Conservation (phyloP, 345 rosid genomes). For the Salix suchowensis region DNA sequence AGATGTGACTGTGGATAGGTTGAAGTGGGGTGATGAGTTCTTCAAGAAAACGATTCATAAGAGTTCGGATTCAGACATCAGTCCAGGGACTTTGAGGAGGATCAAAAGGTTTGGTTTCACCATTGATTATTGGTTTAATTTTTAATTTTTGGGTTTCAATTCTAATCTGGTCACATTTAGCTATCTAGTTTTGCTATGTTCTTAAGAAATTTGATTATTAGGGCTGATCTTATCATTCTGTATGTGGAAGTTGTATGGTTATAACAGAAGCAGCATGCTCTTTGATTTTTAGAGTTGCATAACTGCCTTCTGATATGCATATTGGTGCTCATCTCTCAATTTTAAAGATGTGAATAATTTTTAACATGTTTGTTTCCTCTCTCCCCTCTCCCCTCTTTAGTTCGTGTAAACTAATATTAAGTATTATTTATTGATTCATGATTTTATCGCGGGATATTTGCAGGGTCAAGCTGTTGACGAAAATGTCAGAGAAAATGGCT, state of each 20-base stretch:
- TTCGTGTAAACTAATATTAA: not conserved
- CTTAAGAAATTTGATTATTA: not conserved
- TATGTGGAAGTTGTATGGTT: not conserved
- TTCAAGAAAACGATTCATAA: conserved; percentile 49
- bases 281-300: not conserved
- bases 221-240: not conserved
- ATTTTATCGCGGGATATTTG: conserved; percentile 1
- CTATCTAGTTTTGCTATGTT: not conserved
- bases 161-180: not conserved
- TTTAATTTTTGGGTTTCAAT: not conserved
- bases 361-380: not conserved
- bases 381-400: not conserved
- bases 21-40: conserved; percentile 71
- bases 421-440: not conserved
- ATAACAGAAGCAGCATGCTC: not conserved
- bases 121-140: not conserved
- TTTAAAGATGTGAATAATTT: not conserved
- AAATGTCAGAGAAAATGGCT: conserved; percentile 76
- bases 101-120: conserved; percentile 55
- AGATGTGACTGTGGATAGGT: conserved; percentile 77
- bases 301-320: not conserved
- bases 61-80: conserved; percentile 42
- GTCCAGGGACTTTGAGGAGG: conserved; percentile 59
- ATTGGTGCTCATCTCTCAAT: not conserved
- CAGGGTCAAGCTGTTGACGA: conserved; percentile 86